phyloP scores from a whole-genome alignment of 2,329 filamentous ascomycete species.

The Bertia moriformis region DNA sequence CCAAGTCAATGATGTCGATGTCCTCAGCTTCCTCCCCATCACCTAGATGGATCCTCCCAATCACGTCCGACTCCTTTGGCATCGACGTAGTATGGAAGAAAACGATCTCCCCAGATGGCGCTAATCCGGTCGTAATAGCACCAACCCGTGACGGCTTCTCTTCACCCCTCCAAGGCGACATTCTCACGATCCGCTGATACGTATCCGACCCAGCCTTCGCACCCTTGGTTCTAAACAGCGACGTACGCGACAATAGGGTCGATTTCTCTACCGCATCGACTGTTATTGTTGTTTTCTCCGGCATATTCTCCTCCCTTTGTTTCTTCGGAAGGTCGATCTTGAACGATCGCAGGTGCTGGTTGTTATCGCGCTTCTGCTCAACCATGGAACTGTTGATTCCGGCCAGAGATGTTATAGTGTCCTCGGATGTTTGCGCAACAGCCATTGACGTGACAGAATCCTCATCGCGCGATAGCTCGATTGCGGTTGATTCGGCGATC shows the following conservation, averaged over 20 bases:
- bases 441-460: not conserved
- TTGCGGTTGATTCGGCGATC: not conserved
- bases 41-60: slow-evolving; percentile 23
- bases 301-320: slow-evolving; percentile 12
- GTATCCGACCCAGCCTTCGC: not conserved
- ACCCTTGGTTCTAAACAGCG: not conserved
- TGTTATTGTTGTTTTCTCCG: slow-evolving; percentile 3
- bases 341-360: slow-evolving; percentile 2
- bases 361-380: slow-evolving; percentile 1
- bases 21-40: slow-evolving; percentile 33
- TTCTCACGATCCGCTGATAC: not conserved
- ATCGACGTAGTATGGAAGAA: slow-evolving; percentile 21
- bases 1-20: slow-evolving; percentile 20
- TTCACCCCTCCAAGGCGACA: slow-evolving; percentile 7
- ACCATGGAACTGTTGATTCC: not conserved
- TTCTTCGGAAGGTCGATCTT: slow-evolving; percentile 12
- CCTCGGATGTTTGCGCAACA: not conserved
- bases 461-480: slow-evolving; percentile 1
- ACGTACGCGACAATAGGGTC: not conserved
- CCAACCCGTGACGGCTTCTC: not conserved
- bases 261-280: slow-evolving; percentile 7
- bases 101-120: slow-evolving; percentile 34
- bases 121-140: slow-evolving; percentile 41
- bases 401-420: not conserved
- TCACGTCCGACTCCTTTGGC: slow-evolving; percentile 17